phyloP scores from a whole-genome alignment of 129 eudicot genomes.

The Saussurea involucrata region DNA sequence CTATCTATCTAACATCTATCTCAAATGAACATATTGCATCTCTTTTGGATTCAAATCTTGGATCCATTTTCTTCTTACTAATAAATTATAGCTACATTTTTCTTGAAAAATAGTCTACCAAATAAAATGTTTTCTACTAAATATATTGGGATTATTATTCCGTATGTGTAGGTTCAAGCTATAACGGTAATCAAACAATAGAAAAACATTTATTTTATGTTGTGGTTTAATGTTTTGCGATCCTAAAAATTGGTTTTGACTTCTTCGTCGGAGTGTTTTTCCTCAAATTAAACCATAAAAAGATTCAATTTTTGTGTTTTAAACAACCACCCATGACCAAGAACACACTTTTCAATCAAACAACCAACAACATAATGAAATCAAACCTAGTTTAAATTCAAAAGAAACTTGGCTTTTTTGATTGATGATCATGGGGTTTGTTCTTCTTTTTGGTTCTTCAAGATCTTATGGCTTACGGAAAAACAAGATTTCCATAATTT shows the following conservation, averaged over 20 bases:
- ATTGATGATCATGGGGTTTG: neutral
- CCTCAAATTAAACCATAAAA: neutral
- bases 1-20: neutral
- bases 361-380: neutral
- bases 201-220: no score
- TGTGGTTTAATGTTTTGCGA: neutral
- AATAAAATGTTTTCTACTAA: no score
- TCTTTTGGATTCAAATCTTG: neutral
- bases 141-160: no score
- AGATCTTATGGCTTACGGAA: neutral
- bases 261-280: neutral
- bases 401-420: neutral
- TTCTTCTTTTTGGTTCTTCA: neutral
- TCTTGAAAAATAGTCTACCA: no score
- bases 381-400: neutral
- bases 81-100: no score
- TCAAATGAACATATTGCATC: neutral
- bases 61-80: no score
- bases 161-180: no score
- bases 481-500: neutral
- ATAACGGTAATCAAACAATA: no score
- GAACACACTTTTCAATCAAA: neutral
- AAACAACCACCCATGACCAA: neutral
- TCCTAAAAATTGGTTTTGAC: neutral
- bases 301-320: neutral